These are phyloP conservation scores for Syncephalastrum sp. DNA, from an alignment of 371 early-diverging fungal genomes.

Conservation along the genomic window DNA sequence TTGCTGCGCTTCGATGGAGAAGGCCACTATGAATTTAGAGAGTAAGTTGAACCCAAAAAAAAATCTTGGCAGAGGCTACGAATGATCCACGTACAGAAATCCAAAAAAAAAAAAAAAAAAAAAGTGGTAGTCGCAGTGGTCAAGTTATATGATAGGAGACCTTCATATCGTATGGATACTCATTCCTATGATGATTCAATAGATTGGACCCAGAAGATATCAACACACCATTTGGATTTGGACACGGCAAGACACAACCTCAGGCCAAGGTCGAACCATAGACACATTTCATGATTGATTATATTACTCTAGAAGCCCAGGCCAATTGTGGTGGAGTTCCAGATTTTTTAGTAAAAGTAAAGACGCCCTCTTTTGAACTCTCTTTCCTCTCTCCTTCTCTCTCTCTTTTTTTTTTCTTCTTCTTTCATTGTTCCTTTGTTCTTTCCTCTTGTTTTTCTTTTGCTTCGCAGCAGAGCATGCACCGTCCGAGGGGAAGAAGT, in stretches of 20 bases:
- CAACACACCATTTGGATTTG: constrained; percentile 54
- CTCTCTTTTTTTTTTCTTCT: background rate
- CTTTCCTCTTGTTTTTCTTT: constrained; percentile 1
- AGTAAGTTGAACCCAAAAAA: constrained; percentile 24
- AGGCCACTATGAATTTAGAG: constrained; percentile 77
- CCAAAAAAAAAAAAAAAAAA: too few species aligned
- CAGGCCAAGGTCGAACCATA: constrained; percentile 31
- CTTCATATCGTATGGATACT: too few species aligned
- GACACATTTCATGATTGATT: constrained; percentile 5
- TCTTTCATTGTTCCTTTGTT: too few species aligned
- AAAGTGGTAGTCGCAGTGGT: too few species aligned
- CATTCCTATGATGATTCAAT: background rate
- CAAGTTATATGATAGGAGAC: too few species aligned
- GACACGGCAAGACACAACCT: constrained; percentile 54
- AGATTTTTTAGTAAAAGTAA: too few species aligned
- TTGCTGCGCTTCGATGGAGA: constrained; percentile 82
- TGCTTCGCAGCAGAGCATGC: constrained; percentile 9
- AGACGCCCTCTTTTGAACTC: background rate
- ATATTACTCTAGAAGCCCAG: too few species aligned
- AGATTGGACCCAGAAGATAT: constrained; percentile 59
- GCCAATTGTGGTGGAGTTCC: too few species aligned
- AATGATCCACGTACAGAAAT: constrained; percentile 1
- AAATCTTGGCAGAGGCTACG: too few species aligned
- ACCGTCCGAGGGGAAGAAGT: constrained; percentile 7
- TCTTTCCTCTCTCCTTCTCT: background rate